Evolutionary conservation across 2,329 filamentous ascomycete genomes (phyloP).

Genomic region (Zasmidium cellare): DNA sequence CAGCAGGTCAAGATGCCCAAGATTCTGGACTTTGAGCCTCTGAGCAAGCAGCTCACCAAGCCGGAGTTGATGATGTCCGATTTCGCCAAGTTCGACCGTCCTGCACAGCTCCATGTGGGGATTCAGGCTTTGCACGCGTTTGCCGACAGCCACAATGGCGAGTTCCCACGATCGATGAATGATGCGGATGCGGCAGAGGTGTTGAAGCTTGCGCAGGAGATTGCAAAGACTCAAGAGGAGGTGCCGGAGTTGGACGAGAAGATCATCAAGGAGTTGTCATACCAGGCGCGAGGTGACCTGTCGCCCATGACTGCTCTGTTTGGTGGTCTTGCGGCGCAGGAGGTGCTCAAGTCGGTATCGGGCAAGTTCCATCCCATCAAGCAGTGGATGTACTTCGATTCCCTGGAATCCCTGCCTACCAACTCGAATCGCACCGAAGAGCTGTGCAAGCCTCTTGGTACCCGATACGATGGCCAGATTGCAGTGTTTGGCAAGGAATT

Average conservation of each 20-base stretch:
- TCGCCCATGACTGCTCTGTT: slow-evolving; percentile 94
- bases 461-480: slow-evolving; percentile 94
- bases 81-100: slow-evolving; percentile 96
- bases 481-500: slow-evolving; percentile 92
- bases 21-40: slow-evolving; percentile 81
- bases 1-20: slow-evolving; percentile 99
- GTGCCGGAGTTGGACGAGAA: slow-evolving; percentile 88
- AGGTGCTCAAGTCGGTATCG: slow-evolving; percentile 93
- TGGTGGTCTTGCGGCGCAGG: slow-evolving; percentile 88
- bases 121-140: slow-evolving; percentile 92
- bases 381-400: slow-evolving; percentile 97
- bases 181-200: slow-evolving; percentile 80
- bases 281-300: slow-evolving; percentile 88
- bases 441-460: slow-evolving; percentile 79
- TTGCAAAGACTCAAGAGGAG: slow-evolving; percentile 67
- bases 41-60: slow-evolving; percentile 75
- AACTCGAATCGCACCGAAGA: slow-evolving; percentile 76
- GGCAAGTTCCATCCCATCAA: slow-evolving; percentile 96
- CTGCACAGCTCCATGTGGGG: slow-evolving; percentile 85
- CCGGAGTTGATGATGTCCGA: slow-evolving; percentile 91
- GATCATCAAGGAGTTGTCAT: slow-evolving; percentile 87
- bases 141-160: slow-evolving; percentile 66
- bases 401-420: slow-evolving; percentile 87
- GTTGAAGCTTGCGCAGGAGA: slow-evolving; percentile 69
- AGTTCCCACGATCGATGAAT: slow-evolving; percentile 79